phyloP scores from a whole-genome alignment of 106 monocot species.

The Acorus gramineus region DNA sequence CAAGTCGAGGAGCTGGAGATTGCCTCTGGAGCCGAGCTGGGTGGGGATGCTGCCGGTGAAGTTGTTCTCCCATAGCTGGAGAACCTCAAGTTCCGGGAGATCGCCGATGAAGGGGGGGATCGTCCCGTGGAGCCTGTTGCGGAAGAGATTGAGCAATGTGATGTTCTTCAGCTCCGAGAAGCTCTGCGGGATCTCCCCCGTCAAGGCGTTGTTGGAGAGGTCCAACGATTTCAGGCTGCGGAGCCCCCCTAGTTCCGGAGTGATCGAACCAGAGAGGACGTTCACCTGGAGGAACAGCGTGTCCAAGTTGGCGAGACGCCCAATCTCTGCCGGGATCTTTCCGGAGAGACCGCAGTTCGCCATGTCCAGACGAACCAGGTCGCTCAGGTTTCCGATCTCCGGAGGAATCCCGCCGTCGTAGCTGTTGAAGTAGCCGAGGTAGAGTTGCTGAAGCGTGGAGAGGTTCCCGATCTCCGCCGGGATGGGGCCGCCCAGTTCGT shows the following conservation, averaged over 20 bases:
- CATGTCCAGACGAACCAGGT: conserved; percentile 63
- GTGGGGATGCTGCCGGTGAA: conserved; percentile 51
- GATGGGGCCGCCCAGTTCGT: conserved; percentile 57
- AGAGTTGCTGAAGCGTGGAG: conserved; percentile 43
- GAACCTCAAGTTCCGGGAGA: conserved; percentile 31
- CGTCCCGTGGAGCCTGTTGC: conserved; percentile 42
- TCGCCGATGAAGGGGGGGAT: conserved; percentile 50
- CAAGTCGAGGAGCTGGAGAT: conserved; percentile 44
- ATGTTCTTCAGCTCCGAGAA: conserved; percentile 40
- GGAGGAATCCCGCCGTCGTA: conserved; percentile 62
- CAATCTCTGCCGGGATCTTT: conserved; percentile 57
- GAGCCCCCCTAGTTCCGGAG: conserved; percentile 50
- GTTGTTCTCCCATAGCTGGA: conserved; percentile 67
- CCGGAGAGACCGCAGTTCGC: conserved; percentile 72
- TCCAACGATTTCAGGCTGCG: conserved; percentile 64
- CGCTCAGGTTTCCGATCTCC: conserved; percentile 52
- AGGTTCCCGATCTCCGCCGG: conserved; percentile 62
- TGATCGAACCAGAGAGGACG: conserved; percentile 38
- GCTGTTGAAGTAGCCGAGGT: conserved; percentile 73
- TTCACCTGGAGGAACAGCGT: conserved; percentile 82
- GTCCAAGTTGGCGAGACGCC: conserved; percentile 48
- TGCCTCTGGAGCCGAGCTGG: conserved; percentile 36
- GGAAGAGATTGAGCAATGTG: conserved; percentile 48
- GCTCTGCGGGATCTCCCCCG: conserved; percentile 41
- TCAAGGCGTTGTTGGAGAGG: conserved; percentile 61